phyloP scores from a whole-genome alignment of 2,329 filamentous ascomycete species.

The Aspergillus glaucus region DNA sequence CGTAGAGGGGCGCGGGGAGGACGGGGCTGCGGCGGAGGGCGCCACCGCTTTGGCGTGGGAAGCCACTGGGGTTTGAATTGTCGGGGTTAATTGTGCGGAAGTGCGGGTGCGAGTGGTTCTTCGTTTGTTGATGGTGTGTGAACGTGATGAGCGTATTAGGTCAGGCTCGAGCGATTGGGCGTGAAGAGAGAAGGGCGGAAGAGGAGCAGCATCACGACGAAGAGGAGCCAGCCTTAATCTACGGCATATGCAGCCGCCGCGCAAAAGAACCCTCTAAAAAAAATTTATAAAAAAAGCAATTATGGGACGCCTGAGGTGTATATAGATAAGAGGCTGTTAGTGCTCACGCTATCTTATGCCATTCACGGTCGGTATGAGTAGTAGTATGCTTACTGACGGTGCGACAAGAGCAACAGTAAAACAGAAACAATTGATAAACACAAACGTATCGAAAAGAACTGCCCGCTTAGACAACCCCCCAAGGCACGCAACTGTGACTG shows the following conservation, averaged over 20 bases:
- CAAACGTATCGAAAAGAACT: neutral
- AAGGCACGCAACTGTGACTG: slow-evolving; percentile 1
- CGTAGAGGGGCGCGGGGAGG: slow-evolving; percentile 24
- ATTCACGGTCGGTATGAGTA: no score
- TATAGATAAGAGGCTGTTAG: neutral
- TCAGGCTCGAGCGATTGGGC: slow-evolving; percentile 19
- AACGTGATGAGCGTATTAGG: slow-evolving; percentile 14
- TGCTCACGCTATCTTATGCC: neutral
- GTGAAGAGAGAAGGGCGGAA: slow-evolving; percentile 27
- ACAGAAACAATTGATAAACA: neutral
- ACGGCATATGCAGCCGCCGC: slow-evolving; percentile 34
- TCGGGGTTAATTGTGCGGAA: slow-evolving; percentile 1
- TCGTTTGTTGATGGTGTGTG: slow-evolving; percentile 5
- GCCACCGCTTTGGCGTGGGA: slow-evolving; percentile 23
- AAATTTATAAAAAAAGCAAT: neutral
- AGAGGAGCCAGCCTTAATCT: slow-evolving; percentile 35
- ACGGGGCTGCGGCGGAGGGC: slow-evolving; percentile 20
- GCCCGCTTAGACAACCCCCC: slow-evolving; percentile 2
- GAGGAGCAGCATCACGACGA: slow-evolving; percentile 34
- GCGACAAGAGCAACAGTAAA: neutral
- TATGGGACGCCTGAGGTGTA: neutral
- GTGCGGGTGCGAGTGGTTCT: slow-evolving; percentile 8
- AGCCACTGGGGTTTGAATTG: slow-evolving; percentile 5
- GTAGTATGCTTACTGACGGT: neutral
- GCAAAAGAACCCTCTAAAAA: slow-evolving; percentile 11